Evolutionary conservation across 2,329 filamentous ascomycete genomes (phyloP), one percentile per base, ranked within the genome.

Genomic region (Fusarium illudens): DNA sequence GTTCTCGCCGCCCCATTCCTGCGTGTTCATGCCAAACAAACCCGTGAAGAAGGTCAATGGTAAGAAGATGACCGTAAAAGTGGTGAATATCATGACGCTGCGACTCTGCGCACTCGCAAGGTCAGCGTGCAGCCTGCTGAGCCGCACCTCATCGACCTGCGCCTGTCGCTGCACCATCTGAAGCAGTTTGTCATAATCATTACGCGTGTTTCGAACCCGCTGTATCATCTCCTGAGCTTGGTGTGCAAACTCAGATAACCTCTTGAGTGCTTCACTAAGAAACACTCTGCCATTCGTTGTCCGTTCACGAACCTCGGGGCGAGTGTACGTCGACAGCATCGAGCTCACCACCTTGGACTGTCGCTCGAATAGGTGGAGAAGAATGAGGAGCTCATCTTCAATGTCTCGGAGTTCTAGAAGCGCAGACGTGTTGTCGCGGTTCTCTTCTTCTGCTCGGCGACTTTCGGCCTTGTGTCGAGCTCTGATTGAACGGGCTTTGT

Each of bases 91-190:
- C 84, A 90, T 88, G 60, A 90, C 84, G 15, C 87, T 87, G 22
- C 87, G 81, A 58, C 86, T 88, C 75, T 90, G 88, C 9, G 84
- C 84, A 60, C 85, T 86, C 0, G 88, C 87, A 0, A 89, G 83
- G 67, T 90, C 87, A 2, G 88, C 87, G 68, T 90, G 86, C 58
- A 89, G 79, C 2, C 89, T 81, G 22, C 87, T 88, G 75, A 89
- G 84, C 22, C 87, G 84, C 9, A 89, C 87, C 73, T 90, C 88
- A 70, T 90, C 87, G 2, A 90, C 87, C 71, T 90, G 88, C 0
- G 88, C 87, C 70, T 90, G 87, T 15, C 88, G 86, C 72, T 90
- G 88, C 37, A 89, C 87, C 82, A 90, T 88, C 74, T 90, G 87
- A 12, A 90, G 84, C 6, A 90, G 81, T 65, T 89, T 89, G 69